These are phyloP conservation scores for Neoboletus magnificus DNA, from an alignment of 768 basidiomycete genomes.

Conservation along the genomic window DNA sequence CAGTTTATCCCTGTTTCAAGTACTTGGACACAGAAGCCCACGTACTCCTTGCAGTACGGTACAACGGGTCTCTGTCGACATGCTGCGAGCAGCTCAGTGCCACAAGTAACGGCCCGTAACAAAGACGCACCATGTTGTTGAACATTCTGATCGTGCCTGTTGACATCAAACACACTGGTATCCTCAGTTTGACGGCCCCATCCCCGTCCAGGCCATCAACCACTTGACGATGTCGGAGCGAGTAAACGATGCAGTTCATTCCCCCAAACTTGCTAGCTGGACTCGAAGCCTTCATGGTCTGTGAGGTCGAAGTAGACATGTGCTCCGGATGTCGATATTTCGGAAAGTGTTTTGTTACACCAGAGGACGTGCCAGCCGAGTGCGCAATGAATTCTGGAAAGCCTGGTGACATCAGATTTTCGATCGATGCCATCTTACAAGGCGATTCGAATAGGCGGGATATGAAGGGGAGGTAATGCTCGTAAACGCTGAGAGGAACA, in stretches of 20 bases:
- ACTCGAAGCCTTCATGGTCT: conserved; percentile 11
- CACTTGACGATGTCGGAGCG: conserved; percentile 15
- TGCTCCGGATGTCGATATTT: conserved; percentile 22
- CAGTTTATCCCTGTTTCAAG: background rate
- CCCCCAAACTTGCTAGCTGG: conserved; percentile 9
- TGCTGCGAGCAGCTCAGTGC: conserved; percentile 7
- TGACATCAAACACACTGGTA: conserved; percentile 21
- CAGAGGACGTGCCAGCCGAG: conserved; percentile 18
- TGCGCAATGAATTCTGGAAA: conserved; percentile 23
- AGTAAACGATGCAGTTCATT: conserved; percentile 21
- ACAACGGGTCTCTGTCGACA: conserved; percentile 11
- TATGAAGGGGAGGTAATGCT: conserved; percentile 19
- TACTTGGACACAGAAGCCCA: too few relatives aligned
- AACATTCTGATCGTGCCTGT: conserved; percentile 23
- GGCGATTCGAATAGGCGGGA: conserved; percentile 20
- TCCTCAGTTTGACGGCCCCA: conserved; percentile 8
- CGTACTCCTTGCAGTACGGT: conserved; percentile 9
- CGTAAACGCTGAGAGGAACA: conserved; percentile 16
- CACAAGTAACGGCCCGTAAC: background rate
- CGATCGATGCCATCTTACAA: conserved; percentile 14
- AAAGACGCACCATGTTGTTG: conserved; percentile 13
- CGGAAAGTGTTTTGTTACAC: conserved; percentile 15
- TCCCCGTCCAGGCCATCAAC: conserved; percentile 8
- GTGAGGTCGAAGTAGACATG: conserved; percentile 15
- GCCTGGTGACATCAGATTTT: conserved; percentile 22